Conservation (phyloP, 148 eudicot genomes). For the Simmondsia chinensis region DNA sequence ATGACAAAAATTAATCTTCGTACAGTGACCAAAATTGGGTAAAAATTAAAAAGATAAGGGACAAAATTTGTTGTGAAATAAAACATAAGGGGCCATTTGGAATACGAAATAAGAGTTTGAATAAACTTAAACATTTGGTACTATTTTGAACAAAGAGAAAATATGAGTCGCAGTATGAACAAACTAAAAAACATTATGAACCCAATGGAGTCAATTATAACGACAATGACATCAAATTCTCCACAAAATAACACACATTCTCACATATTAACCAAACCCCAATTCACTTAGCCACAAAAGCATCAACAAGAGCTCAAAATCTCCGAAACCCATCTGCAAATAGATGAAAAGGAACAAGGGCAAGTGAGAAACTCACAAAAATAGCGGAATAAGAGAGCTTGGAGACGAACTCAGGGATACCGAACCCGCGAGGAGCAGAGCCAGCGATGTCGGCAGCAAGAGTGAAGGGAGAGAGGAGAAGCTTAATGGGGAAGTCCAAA, state of each 20-base stretch:
- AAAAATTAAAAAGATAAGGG: too few species aligned
- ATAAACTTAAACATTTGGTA: too few species aligned
- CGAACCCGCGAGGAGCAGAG: conserved; percentile 88
- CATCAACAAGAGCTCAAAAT: neutral
- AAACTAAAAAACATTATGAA: too few species aligned
- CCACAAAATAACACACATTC: neutral
- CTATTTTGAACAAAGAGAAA: too few species aligned
- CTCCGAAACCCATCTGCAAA: conserved; percentile 1
- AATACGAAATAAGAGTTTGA: too few species aligned
- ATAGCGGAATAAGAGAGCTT: conserved; percentile 63
- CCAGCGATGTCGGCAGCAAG: conserved; percentile 63
- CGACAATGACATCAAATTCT: too few species aligned
- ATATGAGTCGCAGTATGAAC: too few species aligned
- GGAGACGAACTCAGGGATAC: conserved; percentile 74
- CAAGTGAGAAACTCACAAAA: conserved; percentile 31
- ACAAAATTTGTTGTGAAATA: too few species aligned
- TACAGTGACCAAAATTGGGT: too few species aligned
- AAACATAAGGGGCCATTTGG: too few species aligned
- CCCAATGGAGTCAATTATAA: too few species aligned
- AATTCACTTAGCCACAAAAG: conserved; percentile 4
- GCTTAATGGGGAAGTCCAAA: conserved; percentile 52
- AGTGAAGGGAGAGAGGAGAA: conserved; percentile 66
- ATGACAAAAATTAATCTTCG: too few species aligned
- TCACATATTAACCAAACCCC: neutral
- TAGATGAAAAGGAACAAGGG: neutral